Conservation (phyloP, 2,329 filamentous ascomycete species). For the Paramyrothecium roridum region DNA sequence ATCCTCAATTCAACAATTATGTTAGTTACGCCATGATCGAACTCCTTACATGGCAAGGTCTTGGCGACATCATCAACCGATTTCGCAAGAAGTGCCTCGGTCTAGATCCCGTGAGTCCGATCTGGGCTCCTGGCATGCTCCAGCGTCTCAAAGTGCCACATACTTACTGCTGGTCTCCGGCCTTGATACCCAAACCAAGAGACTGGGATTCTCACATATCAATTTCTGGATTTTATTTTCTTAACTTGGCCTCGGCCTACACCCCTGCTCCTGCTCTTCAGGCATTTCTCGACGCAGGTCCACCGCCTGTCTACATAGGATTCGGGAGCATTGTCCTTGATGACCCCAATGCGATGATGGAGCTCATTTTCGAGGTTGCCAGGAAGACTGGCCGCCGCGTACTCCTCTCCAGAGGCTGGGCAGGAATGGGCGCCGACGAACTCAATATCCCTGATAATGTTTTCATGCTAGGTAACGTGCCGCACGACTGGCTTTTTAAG, state of each 20-base stretch:
- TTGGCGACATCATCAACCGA: slow-evolving; percentile 79
- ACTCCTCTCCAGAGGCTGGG: slow-evolving; percentile 69
- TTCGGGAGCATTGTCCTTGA: slow-evolving; percentile 77
- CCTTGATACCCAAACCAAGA: slow-evolving; percentile 68
- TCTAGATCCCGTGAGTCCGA: slow-evolving; percentile 70
- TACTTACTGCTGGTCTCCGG: slow-evolving; percentile 86
- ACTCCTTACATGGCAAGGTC: slow-evolving; percentile 66
- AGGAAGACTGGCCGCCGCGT: slow-evolving; percentile 61
- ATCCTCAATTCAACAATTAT: background rate
- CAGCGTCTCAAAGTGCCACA: slow-evolving; percentile 72
- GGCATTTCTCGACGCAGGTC: slow-evolving; percentile 53
- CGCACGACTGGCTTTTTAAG: slow-evolving; percentile 81
- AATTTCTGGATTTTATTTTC: slow-evolving; percentile 34
- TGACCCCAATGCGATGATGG: slow-evolving; percentile 64
- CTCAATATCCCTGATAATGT: slow-evolving; percentile 67
- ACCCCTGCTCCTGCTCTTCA: slow-evolving; percentile 51
- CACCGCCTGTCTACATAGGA: slow-evolving; percentile 68
- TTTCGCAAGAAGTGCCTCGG: slow-evolving; percentile 71
- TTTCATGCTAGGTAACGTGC: slow-evolving; percentile 72
- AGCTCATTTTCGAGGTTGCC: slow-evolving; percentile 69
- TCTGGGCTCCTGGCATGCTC: slow-evolving; percentile 77
- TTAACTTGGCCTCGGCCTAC: slow-evolving; percentile 15
- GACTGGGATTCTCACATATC: slow-evolving; percentile 57
- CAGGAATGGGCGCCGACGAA: slow-evolving; percentile 51
- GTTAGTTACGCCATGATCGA: slow-evolving; percentile 49